Evolutionary conservation across 2,329 filamentous ascomycete species (phyloP), one percentile per base, ranked within the genome.

Genomic region (Mycosphaerella arachidis): DNA sequence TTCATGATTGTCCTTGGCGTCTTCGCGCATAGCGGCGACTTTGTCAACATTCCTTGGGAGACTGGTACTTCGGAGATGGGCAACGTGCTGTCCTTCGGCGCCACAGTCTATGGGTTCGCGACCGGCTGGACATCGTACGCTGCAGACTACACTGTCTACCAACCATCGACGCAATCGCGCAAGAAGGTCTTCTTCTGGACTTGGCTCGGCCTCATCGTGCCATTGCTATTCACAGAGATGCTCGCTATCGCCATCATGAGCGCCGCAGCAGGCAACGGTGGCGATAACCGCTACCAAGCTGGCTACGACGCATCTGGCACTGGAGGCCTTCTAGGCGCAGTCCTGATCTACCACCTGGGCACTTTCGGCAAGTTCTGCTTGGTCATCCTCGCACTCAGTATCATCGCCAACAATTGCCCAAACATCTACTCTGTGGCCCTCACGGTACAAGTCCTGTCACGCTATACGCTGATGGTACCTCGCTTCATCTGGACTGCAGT

Each of bases 131-230:
- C 87, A 1, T 83, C 83, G 6, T 89, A 87, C 61, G 88, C 89
- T 0, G 86, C 88, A 8, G 90, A 93, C 70, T 93, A 92, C 73
- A 91, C 88, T 24, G 88, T 91, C 54, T 92, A 92, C 74, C 89
- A 92, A 68, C 88, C 89, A 0, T 77, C 80, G 2, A 79, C 75
- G 27, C 84, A 85, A 45, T 82, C 82, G 31, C 81, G 84, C 24
- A 72, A 72, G 46, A 85, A 85, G 61, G 79, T 92, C 61, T 93
- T 92, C 74, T 67, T 83, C 61, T 86, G 85, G 71, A 89, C 89
- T 31, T 90, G 86, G 72, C 71, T 78, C 27, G 90, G 90, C 9
- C 79, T 94, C 13, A 83, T 89, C 63, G 75, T 90, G 63, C 86
- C 89, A 1, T 82, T 93, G 1, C 78, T 89, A 62, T 92, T 93